Conservation (phyloP, 345 rosid species). For the Durio zibethinus region DNA sequence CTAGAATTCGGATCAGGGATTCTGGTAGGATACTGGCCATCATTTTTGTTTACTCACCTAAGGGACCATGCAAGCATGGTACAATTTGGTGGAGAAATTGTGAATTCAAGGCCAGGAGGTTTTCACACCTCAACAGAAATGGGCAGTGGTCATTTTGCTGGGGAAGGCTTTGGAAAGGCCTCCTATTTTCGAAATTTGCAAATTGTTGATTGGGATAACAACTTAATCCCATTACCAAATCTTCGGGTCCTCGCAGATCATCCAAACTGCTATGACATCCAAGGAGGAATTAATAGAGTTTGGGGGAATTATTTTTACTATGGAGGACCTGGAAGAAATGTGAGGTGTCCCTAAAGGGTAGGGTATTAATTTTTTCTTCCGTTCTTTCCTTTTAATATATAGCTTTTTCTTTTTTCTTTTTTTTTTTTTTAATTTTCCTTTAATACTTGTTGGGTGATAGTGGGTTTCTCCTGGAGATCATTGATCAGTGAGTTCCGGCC, state of each 20-base stretch:
- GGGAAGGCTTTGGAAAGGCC: constrained; percentile 91
- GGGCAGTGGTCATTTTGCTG: constrained; percentile 96
- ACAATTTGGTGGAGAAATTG: constrained; percentile 93
- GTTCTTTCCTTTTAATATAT: constrained; percentile 4
- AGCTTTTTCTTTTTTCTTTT: constrained; percentile 24
- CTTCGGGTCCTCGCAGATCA: constrained; percentile 77
- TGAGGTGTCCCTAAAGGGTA: constrained; percentile 60
- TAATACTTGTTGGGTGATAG: constrained; percentile 31
- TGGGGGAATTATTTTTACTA: constrained; percentile 96
- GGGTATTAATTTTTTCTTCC: constrained; percentile 7
- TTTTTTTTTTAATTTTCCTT: neutral
- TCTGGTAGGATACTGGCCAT: constrained; percentile 94
- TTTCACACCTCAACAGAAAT: constrained; percentile 85
- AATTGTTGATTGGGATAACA: constrained; percentile 93
- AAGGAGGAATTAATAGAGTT: constrained; percentile 71
- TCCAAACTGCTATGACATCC: constrained; percentile 84
- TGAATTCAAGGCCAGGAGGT: constrained; percentile 66
- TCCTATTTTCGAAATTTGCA: constrained; percentile 87
- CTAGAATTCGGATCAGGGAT: constrained; percentile 89
- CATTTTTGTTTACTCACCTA: constrained; percentile 72
- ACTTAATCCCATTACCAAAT: constrained; percentile 62
- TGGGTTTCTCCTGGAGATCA: constrained; percentile 38
- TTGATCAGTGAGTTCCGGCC: constrained; percentile 26
- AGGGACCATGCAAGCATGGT: constrained; percentile 88
- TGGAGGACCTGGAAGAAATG: constrained; percentile 95